A percentile compares a stretch with the other conserved stretches of the same genome.
phyloP scores from a whole-genome alignment of 225 moss, liverwort and hornwort species.

The Pseudoscleropodium purum region DNA sequence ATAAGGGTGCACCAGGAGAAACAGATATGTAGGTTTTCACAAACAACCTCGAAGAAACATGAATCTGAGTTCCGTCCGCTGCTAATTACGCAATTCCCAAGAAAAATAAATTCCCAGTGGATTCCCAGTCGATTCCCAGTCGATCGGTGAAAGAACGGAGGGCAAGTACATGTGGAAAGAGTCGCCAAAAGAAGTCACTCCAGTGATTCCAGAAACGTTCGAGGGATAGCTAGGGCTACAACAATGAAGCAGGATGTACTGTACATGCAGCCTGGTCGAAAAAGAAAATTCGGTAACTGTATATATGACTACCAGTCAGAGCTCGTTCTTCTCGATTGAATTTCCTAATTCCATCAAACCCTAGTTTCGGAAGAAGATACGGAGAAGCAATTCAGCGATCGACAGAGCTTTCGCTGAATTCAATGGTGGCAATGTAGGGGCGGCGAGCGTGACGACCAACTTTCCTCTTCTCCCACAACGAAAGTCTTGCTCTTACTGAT shows the following conservation, averaged over 20 bases:
- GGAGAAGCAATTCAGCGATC: neutral
- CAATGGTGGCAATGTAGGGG: constrained; percentile 11
- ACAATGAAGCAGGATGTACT: neutral
- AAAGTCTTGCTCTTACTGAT: constrained; percentile 71
- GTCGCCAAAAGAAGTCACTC: neutral
- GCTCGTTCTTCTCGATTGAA: neutral
- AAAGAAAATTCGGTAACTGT: neutral
- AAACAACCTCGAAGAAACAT: neutral
- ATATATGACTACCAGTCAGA: neutral
- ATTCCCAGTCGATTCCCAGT: neutral
- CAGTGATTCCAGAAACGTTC: neutral
- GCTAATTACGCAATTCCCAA: neutral
- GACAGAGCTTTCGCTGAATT: constrained; percentile 1
- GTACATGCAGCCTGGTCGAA: neutral
- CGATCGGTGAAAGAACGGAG: neutral
- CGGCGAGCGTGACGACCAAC: neutral
- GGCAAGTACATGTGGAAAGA: neutral
- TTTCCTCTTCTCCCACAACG: constrained; percentile 23
- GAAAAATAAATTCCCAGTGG: neutral
- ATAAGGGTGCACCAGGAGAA: too few relatives aligned
- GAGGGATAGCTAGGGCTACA: neutral
- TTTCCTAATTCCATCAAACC: neutral
- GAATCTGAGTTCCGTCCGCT: neutral
- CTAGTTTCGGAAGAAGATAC: neutral
- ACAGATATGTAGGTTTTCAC: neutral